A percentile compares a stretch with the other conserved stretches of the same genome.
phyloP scores from a whole-genome alignment of 306 rosid species.

The Chamaecrista fasciculata region DNA sequence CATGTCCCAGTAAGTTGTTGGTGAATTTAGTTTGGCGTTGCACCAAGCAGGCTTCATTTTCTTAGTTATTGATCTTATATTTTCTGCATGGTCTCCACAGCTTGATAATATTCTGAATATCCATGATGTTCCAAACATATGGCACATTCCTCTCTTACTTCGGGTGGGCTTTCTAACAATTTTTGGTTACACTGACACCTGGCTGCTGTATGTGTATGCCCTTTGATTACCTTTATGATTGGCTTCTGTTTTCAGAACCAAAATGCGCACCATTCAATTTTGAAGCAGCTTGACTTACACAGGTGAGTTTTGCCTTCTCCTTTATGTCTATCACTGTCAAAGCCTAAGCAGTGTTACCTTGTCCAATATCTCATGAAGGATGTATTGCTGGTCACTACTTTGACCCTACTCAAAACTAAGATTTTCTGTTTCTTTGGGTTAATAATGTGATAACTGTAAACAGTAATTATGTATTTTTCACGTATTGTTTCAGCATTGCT shows the following conservation, averaged over 20 bases:
- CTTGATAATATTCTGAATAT: slow-evolving; percentile 82
- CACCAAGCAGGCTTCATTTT: slow-evolving; percentile 24
- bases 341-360: slow-evolving; percentile 8
- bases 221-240: slow-evolving; percentile 27
- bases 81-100: slow-evolving; percentile 43
- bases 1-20: slow-evolving; percentile 89
- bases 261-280: slow-evolving; percentile 83
- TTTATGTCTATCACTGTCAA: slow-evolving; percentile 11
- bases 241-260: slow-evolving; percentile 63
- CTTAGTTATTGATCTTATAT: slow-evolving; percentile 27
- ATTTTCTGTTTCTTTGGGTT: slow-evolving; percentile 13
- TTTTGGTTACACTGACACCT: slow-evolving; percentile 24
- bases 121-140: slow-evolving; percentile 98
- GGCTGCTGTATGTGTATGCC: slow-evolving; percentile 20
- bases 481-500: slow-evolving; percentile 57
- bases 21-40: slow-evolving; percentile 31
- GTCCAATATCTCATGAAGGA: slow-evolving; percentile 21
- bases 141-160: slow-evolving; percentile 95
- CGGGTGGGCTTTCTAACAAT: slow-evolving; percentile 55
- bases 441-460: slow-evolving; percentile 6
- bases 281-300: slow-evolving; percentile 76
- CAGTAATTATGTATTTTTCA: slow-evolving; percentile 16
- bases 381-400: not conserved
- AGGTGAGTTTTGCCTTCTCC: slow-evolving; percentile 42
- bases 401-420: not conserved